These are phyloP conservation scores for Taphrina communis DNA, from an alignment of 1,139 yeast species.

Conservation along the genomic window DNA sequence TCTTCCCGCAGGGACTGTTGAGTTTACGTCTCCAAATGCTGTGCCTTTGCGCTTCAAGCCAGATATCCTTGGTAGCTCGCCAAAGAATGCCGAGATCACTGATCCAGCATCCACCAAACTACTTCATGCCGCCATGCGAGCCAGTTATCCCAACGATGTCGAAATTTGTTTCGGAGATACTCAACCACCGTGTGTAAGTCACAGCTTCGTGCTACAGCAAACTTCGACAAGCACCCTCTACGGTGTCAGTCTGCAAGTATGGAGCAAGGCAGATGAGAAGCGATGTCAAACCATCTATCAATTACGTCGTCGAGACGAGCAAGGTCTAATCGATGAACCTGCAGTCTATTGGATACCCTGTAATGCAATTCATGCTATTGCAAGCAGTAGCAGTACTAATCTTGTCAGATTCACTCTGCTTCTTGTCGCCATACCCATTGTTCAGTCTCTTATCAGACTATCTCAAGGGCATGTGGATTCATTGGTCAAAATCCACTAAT, in stretches of 20 bases:
- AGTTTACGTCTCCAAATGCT: conserved; percentile 15
- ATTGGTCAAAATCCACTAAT: conserved; percentile 33
- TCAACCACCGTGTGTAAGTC: conserved; percentile 36
- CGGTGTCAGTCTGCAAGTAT: conserved; percentile 34
- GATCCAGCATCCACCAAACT: conserved; percentile 30
- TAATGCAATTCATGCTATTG: background rate
- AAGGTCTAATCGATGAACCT: background rate
- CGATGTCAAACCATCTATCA: conserved; percentile 12
- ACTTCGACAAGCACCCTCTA: conserved; percentile 31
- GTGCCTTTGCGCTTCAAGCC: conserved; percentile 30
- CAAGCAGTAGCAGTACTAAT: background rate
- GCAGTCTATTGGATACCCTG: conserved; percentile 30
- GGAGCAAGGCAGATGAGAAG: conserved; percentile 36
- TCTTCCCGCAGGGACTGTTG: conserved; percentile 10
- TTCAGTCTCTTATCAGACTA: conserved; percentile 32
- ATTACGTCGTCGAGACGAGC: conserved; percentile 21
- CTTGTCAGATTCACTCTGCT: conserved; percentile 28
- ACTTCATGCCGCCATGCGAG: conserved; percentile 40
- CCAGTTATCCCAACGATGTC: conserved; percentile 37
- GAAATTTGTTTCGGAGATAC: conserved; percentile 28
- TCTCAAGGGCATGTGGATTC: conserved; percentile 39
- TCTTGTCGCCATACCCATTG: conserved; percentile 36
- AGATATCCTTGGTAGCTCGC: conserved; percentile 35
- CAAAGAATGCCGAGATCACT: conserved; percentile 24
- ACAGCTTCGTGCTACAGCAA: conserved; percentile 39